Evolutionary conservation across 139 green algal genomes (phyloP).

Genomic region (Tetradesmus lagerheimii): DNA sequence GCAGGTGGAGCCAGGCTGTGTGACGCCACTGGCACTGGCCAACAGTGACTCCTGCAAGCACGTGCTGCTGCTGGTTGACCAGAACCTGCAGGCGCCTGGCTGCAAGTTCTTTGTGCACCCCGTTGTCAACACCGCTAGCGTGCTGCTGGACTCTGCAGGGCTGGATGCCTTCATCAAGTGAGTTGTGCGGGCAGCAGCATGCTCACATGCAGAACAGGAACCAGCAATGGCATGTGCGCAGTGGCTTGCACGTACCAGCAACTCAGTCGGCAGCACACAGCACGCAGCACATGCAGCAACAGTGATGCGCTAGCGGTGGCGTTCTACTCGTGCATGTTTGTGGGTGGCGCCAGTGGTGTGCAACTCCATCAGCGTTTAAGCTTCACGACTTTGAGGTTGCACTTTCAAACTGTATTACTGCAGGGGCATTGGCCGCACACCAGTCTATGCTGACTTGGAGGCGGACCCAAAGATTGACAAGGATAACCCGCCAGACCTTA

Average conservation of each 20-base stretch:
- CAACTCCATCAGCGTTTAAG: too few relatives aligned
- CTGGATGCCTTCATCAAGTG: conserved; percentile 72
- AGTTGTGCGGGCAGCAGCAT: background rate
- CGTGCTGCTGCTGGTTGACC: conserved; percentile 77
- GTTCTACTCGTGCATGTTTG: too few relatives aligned
- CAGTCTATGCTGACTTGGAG: conserved; percentile 78
- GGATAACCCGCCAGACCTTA: conserved; percentile 78
- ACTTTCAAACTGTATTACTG: background rate
- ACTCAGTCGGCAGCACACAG: too few relatives aligned
- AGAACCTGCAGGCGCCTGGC: conserved; percentile 45
- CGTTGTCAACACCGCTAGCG: conserved; percentile 70
- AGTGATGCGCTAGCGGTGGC: too few relatives aligned
- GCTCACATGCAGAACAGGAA: background rate
- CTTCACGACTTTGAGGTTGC: background rate
- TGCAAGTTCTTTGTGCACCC: conserved; percentile 74
- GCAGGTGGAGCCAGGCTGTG: conserved; percentile 73
- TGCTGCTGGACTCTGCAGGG: conserved; percentile 53
- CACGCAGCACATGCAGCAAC: background rate
- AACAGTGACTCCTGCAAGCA: conserved; percentile 55
- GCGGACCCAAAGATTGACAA: conserved; percentile 70
- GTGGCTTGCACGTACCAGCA: too few relatives aligned
- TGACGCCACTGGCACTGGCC: conserved; percentile 74
- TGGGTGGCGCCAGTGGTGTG: too few relatives aligned
- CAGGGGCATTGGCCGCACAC: conserved; percentile 45
- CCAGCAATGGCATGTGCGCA: background rate